Evolutionary conservation across 495 filamentous ascomycete species (phyloP), one percentile per base, ranked within the genome.

Genomic region (Penicillium goetzii): DNA sequence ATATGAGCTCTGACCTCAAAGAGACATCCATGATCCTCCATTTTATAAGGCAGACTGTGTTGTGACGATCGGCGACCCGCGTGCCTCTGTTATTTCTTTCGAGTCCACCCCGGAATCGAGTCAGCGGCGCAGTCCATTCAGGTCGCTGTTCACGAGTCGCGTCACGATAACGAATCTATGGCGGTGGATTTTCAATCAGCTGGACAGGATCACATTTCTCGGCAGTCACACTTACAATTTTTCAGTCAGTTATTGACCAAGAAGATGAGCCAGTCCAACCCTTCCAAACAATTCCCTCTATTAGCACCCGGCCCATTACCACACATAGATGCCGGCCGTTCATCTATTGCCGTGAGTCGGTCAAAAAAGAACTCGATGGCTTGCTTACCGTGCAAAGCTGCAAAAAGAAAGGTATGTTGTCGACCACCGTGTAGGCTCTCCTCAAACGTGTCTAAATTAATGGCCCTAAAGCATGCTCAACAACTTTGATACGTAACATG

Each of bases 331-430:
- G 51, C 70, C 40, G 63, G 63, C 43, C 68, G 72, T 23, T 47
- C 62, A 19, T 56, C 64, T 2, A 58, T 61, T 5, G 51, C 68
- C 14, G 56, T 78, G 34, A 61, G 55, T 50, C 71, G 70, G 52
- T 69, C 71, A 23, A 78, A 74, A 50, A 81, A 81, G 67, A 81
- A 74, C 51, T 81, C 78, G 8, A 79, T 72, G 0, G 78, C 78
- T 14, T 81, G 78, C 51, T 54, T 70, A 32, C 69, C 74, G 54
- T 81, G 78, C 59, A 81, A 80, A 38, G 68, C 74, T 36, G 75
- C 77, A 21, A 81, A 80, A 62, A 72, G 77, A 65, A 81, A 81
- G 74, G 78, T 77, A 65, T 61, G 62, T 55, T 17, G 25, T 19
- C 11, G 10, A 26, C 12, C 38, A 58, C 38, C 38, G 14, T 32